Conservation (phyloP, 768 basidiomycete species). For the Suillus sp. region DNA sequence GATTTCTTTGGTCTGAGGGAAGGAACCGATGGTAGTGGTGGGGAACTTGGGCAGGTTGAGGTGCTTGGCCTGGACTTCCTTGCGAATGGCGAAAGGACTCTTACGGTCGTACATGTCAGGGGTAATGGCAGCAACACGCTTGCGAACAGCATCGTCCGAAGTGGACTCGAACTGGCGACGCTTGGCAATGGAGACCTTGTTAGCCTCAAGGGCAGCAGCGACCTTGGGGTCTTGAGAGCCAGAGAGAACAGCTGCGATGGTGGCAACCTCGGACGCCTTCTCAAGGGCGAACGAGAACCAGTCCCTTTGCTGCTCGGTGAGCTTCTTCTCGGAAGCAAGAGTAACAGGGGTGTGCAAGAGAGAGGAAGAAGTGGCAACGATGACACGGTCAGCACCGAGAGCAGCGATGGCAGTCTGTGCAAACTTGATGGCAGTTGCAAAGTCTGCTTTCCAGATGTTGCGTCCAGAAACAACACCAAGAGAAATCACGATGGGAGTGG, state of each 20-base stretch:
- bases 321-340: constrained; percentile 87
- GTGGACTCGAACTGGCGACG: constrained; percentile 93
- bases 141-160: constrained; percentile 94
- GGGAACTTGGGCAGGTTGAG: constrained; percentile 96
- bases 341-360: constrained; percentile 98
- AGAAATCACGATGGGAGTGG: constrained; percentile 79
- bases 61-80: constrained; percentile 85
- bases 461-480: constrained; percentile 97
- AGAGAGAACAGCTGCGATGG: constrained; percentile 82
- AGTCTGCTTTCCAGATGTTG: constrained; percentile 99
- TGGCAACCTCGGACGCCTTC: constrained; percentile 90
- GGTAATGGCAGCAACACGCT: constrained; percentile 91
- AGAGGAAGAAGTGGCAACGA: constrained; percentile 95
- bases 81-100: constrained; percentile 84
- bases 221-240: constrained; percentile 78
- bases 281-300: constrained; percentile 99
- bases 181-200: constrained; percentile 87
- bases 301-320: constrained; percentile 86
- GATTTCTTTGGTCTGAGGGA: constrained; percentile 99
- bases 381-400: constrained; percentile 86
- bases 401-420: constrained; percentile 83
- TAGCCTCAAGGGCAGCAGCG: constrained; percentile 78
- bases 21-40: constrained; percentile 97
- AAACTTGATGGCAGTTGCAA: constrained; percentile 76
- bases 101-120: constrained; percentile 84